Percentiles rank a stretch among this genome's conserved stretches.
phyloP scores from a whole-genome alignment of 192 early-diverging fungal genomes.

The Podochytrium sp. region DNA sequence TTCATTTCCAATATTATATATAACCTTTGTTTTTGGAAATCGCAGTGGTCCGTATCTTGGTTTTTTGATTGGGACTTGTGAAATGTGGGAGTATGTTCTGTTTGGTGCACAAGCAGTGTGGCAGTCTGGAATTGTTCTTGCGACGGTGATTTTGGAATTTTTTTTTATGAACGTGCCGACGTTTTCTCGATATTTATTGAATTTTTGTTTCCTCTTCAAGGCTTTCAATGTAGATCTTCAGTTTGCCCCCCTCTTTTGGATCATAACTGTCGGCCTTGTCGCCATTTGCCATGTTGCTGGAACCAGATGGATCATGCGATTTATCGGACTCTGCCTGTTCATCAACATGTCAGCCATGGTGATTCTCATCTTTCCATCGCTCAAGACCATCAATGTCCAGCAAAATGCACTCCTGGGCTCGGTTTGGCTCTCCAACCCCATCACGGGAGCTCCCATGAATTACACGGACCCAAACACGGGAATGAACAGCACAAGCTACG shows the following conservation, averaged over 20 bases:
- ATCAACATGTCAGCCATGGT: conserved; percentile 7
- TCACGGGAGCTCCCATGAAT: not conserved
- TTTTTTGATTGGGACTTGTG: conserved; percentile 5
- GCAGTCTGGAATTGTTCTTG: conserved; percentile 3
- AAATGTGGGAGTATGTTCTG: conserved; percentile 22
- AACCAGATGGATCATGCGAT: not conserved
- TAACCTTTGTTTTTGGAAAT: too few relatives aligned
- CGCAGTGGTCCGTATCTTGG: conserved; percentile 11
- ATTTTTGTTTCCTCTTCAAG: not conserved
- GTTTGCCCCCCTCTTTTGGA: conserved; percentile 3
- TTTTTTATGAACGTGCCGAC: too few relatives aligned
- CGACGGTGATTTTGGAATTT: not conserved
- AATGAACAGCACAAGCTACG: not conserved
- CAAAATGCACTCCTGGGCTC: not conserved
- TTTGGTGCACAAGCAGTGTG: conserved; percentile 13
- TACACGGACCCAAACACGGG: not conserved
- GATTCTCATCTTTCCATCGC: conserved; percentile 2
- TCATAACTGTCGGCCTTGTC: conserved; percentile 2
- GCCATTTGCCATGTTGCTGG: not conserved
- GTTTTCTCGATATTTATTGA: too few relatives aligned
- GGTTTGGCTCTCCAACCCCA: not conserved
- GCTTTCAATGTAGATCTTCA: not conserved
- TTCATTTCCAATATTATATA: not conserved
- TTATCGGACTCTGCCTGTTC: not conserved
- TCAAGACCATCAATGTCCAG: not conserved